Percentiles rank a stretch among this genome's conserved stretches.
Conservation (phyloP, 2,329 filamentous ascomycete genomes). For the Trichoderma sp. region DNA sequence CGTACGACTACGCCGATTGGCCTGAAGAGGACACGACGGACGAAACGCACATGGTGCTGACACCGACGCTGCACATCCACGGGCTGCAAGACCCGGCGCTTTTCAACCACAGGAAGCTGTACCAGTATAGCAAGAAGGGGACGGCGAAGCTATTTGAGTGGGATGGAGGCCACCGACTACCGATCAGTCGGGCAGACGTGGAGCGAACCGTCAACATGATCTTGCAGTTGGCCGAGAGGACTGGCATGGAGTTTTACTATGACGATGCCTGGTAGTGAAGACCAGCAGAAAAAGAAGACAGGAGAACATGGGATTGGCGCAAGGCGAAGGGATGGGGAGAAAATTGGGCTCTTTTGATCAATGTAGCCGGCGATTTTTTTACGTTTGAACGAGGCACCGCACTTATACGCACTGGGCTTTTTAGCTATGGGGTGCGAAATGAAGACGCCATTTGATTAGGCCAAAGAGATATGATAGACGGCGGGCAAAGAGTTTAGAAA, state of each 20-base stretch:
- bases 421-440: neutral
- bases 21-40: constrained; percentile 44
- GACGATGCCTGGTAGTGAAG: neutral
- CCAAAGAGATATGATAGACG: neutral
- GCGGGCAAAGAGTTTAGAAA: neutral
- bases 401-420: neutral
- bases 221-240: constrained; percentile 26
- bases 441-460: neutral
- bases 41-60: constrained; percentile 31
- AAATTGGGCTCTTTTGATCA: neutral
- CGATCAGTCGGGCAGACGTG: constrained; percentile 66
- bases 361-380: neutral
- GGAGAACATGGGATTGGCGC: neutral
- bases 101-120: constrained; percentile 48
- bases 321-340: neutral
- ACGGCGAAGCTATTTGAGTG: constrained; percentile 63
- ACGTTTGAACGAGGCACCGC: neutral
- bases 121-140: constrained; percentile 55
- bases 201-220: constrained; percentile 35
- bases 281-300: neutral
- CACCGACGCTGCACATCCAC: constrained; percentile 39
- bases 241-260: constrained; percentile 11
- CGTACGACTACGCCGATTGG: constrained; percentile 27
- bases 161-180: constrained; percentile 69
- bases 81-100: constrained; percentile 61